Evolutionary conservation across 2,329 filamentous ascomycete genomes (phyloP).

Genomic region (Xylariales sp.): DNA sequence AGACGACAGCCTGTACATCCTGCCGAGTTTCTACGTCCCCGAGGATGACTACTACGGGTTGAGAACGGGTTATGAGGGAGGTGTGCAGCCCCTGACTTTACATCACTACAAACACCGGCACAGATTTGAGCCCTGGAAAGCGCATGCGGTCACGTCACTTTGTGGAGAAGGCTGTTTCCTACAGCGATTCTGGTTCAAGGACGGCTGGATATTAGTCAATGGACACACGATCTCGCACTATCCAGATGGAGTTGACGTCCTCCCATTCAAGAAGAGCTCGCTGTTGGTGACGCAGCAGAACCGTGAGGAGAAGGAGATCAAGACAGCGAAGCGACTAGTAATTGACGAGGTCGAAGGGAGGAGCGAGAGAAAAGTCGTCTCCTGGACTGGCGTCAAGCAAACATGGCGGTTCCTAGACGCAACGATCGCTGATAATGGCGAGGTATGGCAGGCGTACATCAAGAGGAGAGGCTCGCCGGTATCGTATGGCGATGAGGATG

Average conservation of each 20-base stretch:
- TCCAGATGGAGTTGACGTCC: conserved; percentile 28
- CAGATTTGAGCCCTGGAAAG: conserved; percentile 33
- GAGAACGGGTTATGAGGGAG: conserved; percentile 32
- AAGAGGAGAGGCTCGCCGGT: conserved; percentile 22
- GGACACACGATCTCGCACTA: conserved; percentile 41
- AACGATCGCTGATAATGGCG: conserved; percentile 27
- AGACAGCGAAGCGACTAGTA: conserved; percentile 23
- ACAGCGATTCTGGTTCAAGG: conserved; percentile 38
- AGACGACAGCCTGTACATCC: conserved; percentile 32
- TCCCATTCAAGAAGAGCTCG: conserved; percentile 8
- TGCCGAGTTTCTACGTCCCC: conserved; percentile 39
- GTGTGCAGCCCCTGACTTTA: conserved; percentile 35
- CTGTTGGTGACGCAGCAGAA: conserved; percentile 10
- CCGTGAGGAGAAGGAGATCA: conserved; percentile 8
- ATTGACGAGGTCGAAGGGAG: conserved; percentile 24
- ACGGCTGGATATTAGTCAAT: conserved; percentile 43
- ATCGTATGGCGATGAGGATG: conserved; percentile 15
- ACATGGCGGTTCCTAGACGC: conserved; percentile 40
- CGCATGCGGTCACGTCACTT: conserved; percentile 35
- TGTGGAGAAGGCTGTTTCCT: conserved; percentile 44
- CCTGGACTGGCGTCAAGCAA: conserved; percentile 31
- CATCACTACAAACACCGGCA: conserved; percentile 35
- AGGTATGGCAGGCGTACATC: conserved; percentile 44
- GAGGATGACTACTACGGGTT: conserved; percentile 26
- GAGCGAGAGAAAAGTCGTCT: conserved; percentile 26